Evolutionary conservation across 106 monocot species (phyloP), one percentile per base, ranked within the genome.

Genomic region (Apostasia ramifera): DNA sequence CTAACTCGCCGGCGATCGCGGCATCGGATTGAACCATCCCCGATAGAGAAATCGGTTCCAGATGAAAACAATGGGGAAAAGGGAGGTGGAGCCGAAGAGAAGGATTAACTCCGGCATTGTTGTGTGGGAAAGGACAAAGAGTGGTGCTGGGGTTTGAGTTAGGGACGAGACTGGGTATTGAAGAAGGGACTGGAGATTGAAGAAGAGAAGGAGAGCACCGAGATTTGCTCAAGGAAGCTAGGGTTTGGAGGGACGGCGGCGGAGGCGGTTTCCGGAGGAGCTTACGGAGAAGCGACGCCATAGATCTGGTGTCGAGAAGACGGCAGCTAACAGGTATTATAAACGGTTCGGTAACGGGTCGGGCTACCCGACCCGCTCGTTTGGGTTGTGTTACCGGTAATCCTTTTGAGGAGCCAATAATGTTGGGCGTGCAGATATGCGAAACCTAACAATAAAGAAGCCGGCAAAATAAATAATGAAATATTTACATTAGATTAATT

Each of bases 241-340:
- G 80, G 15, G 53, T 15, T 63, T 59, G 60, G n/a, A 75, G 66
- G 8, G 74, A 55, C n/a, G 54, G 69, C 9, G 50, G 56, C 1
- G 56, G 57, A 6, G 66, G 67, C 57, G 57, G 13, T 6, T 65
- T 70, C 38, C 14, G 63, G 49, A 70, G 49, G 66, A 77, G 47
- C 49, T 77, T 77, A 4, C 49, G 63, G 40, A 71, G 71, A 62
- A 69, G 60, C 40, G 65, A 77, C 13, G 77, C 77, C 77, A 77
- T 77, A 57, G 71, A 71, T 61, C 8, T 1, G 57, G 0, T 11
- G 11, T 11, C 53, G 11, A 7, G 5, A 0, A 0, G 53, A 53
- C 53, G 26, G 0, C 26, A 26, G 26, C 26, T 26, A 26, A 26
- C 26, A 26, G 26, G 26, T 26, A 26, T 26, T 26, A 26, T 26